phyloP scores from a whole-genome alignment of 148 eudicot species.

The Vaccinium corymbosum region DNA sequence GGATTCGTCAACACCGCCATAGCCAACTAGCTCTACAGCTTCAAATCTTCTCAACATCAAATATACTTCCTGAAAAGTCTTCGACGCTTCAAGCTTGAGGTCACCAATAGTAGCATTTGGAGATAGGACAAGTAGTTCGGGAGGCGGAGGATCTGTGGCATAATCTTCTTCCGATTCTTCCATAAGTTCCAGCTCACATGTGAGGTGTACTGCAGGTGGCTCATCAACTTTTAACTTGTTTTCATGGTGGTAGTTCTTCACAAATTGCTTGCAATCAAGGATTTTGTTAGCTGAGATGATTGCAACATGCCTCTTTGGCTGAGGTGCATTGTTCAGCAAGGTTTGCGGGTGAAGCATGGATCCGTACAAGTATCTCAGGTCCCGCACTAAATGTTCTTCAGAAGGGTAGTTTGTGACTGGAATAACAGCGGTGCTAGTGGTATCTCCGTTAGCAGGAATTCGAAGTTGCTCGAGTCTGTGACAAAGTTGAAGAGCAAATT shows the following conservation, averaged over 20 bases:
- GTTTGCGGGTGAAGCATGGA: slow-evolving; percentile 60
- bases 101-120: slow-evolving; percentile 64
- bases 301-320: slow-evolving; percentile 32
- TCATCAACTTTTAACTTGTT: slow-evolving; percentile 20
- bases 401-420: slow-evolving; percentile 35
- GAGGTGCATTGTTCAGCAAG: slow-evolving; percentile 42
- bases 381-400: slow-evolving; percentile 54
- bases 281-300: slow-evolving; percentile 56
- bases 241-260: slow-evolving; percentile 66
- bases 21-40: slow-evolving; percentile 71
- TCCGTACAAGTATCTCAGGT: slow-evolving; percentile 63
- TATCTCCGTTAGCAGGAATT: slow-evolving; percentile 18
- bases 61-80: slow-evolving; percentile 76
- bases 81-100: slow-evolving; percentile 67
- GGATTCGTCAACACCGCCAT: slow-evolving; percentile 66
- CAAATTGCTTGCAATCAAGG: slow-evolving; percentile 94
- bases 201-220: slow-evolving; percentile 34
- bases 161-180: slow-evolving; percentile 35
- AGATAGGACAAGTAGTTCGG: slow-evolving; percentile 53
- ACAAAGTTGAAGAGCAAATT: slow-evolving; percentile 7
- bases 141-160: slow-evolving; percentile 41
- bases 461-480: slow-evolving; percentile 65
- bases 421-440: slow-evolving; percentile 5
- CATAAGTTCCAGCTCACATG: slow-evolving; percentile 56
- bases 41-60: slow-evolving; percentile 67